Evolutionary conservation across 129 eudicot genomes (phyloP), one percentile per base, ranked within the genome.

Genomic region (Tagetes erecta): DNA sequence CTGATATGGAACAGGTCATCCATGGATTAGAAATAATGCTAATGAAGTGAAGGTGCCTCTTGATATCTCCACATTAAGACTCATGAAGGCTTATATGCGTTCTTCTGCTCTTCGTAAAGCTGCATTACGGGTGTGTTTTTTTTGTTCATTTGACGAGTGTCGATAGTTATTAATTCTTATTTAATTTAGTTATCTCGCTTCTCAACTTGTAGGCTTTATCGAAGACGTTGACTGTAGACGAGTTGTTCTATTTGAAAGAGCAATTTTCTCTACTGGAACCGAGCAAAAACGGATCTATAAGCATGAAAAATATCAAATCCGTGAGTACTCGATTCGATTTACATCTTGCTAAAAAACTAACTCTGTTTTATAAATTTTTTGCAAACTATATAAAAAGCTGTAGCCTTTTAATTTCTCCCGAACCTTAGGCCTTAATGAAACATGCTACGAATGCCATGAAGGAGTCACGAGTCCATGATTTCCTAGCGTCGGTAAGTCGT

Each of bases 391-490:
- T 64, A 46, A 36, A 14, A 20, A 37, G 20, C 35, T 37, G 4
- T 27, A 36, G 30, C 20, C 67, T 35, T 45, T 62, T 62, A 36
- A 62, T n/a, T 39, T 66, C 57, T 70, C 4, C 5, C 44, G 42
- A 58, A 45, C 38, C 14, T 62, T 82, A 94, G 98, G 97, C 93
- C 60, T 81, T 94, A 86, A 84, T 66, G 80, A 94, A 83, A 85
- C 80, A 88, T 82, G 91, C 96, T 46, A 94, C 96, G 10, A 96
- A 94, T 82, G 96, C 93, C 78, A 94, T 94, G 97, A 94, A 94
- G 81, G 98, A 94, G 60, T 90, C 96, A 6, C 93, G 96, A 3
- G 80, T 92, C 66, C 89, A 79, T 68, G 99, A 91, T 80, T 84
- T 88, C 67, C 73, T 91, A 75, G 81, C 83, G 49, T 91, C 97